A percentile compares a stretch with the other conserved stretches of the same genome.
phyloP scores from a whole-genome alignment of 805 yeast genomes.

The Myxozyma sirexii region DNA sequence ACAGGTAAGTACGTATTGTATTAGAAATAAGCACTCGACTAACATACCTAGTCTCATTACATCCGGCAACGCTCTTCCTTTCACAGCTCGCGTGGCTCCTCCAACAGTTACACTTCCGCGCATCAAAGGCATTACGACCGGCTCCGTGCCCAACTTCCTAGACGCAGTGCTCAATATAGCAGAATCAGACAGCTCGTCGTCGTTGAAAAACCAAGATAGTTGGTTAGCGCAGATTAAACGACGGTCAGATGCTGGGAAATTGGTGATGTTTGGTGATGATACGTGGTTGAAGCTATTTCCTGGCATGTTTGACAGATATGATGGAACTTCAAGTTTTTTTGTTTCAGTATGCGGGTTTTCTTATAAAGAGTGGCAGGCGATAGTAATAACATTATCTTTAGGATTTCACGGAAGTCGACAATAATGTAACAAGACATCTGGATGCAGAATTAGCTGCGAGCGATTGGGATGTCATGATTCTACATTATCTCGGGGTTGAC shows the following conservation, averaged over 20 bases:
- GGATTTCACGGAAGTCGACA: slow-evolving; percentile 92
- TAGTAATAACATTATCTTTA: neutral
- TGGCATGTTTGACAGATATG: slow-evolving; percentile 59
- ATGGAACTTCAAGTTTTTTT: slow-evolving; percentile 91
- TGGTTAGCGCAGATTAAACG: slow-evolving; percentile 73
- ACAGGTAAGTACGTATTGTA: slow-evolving; percentile 41
- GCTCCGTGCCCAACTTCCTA: slow-evolving; percentile 89
- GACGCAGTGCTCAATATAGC: slow-evolving; percentile 95
- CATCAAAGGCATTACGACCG: slow-evolving; percentile 89
- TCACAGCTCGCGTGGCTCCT: slow-evolving; percentile 89
- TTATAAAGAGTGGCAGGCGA: too few species aligned
- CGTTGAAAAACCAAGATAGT: slow-evolving; percentile 75
- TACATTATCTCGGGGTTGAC: slow-evolving; percentile 92
- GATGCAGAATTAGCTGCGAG: slow-evolving; percentile 53
- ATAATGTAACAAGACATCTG: slow-evolving; percentile 87
- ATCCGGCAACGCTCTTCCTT: slow-evolving; percentile 75
- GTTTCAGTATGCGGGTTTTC: slow-evolving; percentile 54
- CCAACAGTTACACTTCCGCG: slow-evolving; percentile 97
- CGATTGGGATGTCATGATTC: slow-evolving; percentile 81
- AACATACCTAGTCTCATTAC: slow-evolving; percentile 49
- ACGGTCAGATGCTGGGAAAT: slow-evolving; percentile 38
- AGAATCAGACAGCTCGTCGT: slow-evolving; percentile 77
- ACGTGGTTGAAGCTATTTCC: slow-evolving; percentile 96
- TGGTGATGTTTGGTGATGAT: slow-evolving; percentile 95
- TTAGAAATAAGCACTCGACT: neutral